phyloP scores from a whole-genome alignment of 306 rosid species.

The Dryas drummondii region DNA sequence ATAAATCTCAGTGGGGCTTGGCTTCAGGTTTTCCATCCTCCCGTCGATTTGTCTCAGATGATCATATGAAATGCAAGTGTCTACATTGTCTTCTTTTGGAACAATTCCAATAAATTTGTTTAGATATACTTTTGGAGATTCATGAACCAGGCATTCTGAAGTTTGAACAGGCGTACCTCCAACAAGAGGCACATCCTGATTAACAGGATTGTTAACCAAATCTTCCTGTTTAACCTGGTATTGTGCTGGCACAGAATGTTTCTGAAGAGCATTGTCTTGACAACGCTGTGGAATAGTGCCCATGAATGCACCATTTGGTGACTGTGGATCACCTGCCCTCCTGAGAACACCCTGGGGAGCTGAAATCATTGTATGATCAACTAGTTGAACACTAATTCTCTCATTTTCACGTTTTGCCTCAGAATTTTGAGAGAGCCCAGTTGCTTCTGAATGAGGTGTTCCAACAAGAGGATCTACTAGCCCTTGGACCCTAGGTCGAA shows the following conservation, averaged over 20 bases:
- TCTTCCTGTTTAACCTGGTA: conserved; percentile 41
- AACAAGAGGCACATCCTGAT: conserved; percentile 31
- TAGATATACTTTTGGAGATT: conserved; percentile 41
- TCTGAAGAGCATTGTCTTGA: conserved; percentile 44
- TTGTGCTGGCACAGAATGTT: conserved; percentile 34
- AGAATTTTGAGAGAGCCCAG: conserved; percentile 30
- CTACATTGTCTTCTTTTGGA: conserved; percentile 41
- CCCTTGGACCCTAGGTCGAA: conserved; percentile 41
- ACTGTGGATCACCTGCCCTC: conserved; percentile 41
- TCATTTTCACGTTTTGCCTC: conserved; percentile 46
- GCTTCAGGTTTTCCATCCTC: conserved; percentile 44
- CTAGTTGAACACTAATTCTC: conserved; percentile 35
- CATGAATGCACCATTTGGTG: conserved; percentile 40
- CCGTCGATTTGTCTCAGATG: conserved; percentile 55
- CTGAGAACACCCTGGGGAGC: conserved; percentile 33
- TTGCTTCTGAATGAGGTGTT: conserved; percentile 33
- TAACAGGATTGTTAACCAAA: conserved; percentile 29
- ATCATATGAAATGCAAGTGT: conserved; percentile 41
- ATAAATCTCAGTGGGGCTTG: conserved; percentile 37
- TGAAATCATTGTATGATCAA: conserved; percentile 34
- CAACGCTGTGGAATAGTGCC: conserved; percentile 31
- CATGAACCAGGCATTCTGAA: conserved; percentile 44
- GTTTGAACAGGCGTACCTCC: conserved; percentile 38
- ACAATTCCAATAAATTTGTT: conserved; percentile 35
- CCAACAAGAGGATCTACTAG: conserved; percentile 47